Evolutionary conservation across 495 filamentous ascomycete genomes (phyloP).

Genomic region (Cladorrhinum samala): DNA sequence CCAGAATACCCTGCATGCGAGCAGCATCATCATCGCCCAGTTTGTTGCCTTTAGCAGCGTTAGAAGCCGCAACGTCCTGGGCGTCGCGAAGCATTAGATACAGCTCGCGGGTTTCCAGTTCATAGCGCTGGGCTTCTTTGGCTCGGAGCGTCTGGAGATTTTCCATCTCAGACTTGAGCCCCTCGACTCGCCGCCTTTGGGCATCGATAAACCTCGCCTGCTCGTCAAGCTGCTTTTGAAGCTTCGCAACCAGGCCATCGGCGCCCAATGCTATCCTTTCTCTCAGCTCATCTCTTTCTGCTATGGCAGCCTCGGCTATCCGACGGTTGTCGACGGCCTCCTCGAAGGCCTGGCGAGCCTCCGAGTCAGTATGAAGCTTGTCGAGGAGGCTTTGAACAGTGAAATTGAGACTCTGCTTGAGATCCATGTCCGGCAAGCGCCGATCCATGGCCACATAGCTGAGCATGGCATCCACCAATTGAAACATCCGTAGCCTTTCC

Average conservation of each 20-base stretch:
- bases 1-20: conserved; percentile 86
- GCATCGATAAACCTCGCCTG: conserved; percentile 86
- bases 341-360: conserved; percentile 84
- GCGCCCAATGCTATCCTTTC: conserved; percentile 89
- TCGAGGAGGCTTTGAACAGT: conserved; percentile 93
- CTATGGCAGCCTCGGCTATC: conserved; percentile 89
- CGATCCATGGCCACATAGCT: conserved; percentile 99
- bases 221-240: conserved; percentile 90
- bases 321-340: conserved; percentile 84
- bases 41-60: conserved; percentile 65
- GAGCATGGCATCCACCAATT: conserved; percentile 95
- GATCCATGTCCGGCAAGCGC: conserved; percentile 89
- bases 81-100: conserved; percentile 98
- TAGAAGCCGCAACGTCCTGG: conserved; percentile 86
- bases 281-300: conserved; percentile 93
- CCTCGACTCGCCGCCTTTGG: conserved; percentile 76
- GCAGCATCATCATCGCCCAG: conserved; percentile 58
- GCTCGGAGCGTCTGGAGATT: conserved; percentile 80
- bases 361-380: conserved; percentile 91
- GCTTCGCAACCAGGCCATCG: conserved; percentile 85
- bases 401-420: conserved; percentile 95
- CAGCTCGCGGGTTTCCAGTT: conserved; percentile 90
- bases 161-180: conserved; percentile 79
- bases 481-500: conserved; percentile 92
- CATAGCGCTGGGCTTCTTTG: conserved; percentile 89